A percentile compares a stretch with the other conserved stretches of the same genome.
Conservation (phyloP, 2,329 filamentous ascomycete species). For the Arachnopeziza araneosa region DNA sequence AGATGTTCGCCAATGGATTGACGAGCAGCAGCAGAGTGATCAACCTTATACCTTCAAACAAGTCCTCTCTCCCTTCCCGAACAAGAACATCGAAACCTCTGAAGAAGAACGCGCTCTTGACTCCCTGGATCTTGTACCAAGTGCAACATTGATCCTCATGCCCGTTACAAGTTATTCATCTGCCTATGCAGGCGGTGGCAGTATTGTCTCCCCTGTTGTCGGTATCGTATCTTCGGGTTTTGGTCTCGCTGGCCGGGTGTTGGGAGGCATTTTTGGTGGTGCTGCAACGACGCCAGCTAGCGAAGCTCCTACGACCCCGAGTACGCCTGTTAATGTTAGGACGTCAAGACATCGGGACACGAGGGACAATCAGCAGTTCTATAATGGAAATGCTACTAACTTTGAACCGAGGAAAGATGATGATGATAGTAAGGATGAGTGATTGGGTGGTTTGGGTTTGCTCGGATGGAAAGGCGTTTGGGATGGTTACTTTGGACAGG, state of each 20-base stretch:
- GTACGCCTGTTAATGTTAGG: conserved; percentile 38
- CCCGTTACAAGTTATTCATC: conserved; percentile 58
- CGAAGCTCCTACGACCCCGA: conserved; percentile 13
- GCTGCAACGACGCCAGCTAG: neutral
- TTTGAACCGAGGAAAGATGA: conserved; percentile 28
- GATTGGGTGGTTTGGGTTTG: neutral
- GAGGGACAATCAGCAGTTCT: conserved; percentile 63
- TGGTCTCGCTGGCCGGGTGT: conserved; percentile 35
- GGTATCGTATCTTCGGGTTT: conserved; percentile 35
- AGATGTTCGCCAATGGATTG: conserved; percentile 74
- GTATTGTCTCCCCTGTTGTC: conserved; percentile 32
- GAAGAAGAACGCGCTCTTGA: conserved; percentile 67
- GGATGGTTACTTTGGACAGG: neutral
- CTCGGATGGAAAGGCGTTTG: neutral
- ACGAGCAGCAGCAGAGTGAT: conserved; percentile 53
- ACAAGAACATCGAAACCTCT: conserved; percentile 63
- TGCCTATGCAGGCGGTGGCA: conserved; percentile 41
- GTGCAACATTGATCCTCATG: conserved; percentile 75
- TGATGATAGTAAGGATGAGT: conserved; percentile 21
- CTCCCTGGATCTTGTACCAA: conserved; percentile 69
- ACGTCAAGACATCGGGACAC: conserved; percentile 51
- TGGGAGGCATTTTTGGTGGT: conserved; percentile 38
- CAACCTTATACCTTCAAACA: conserved; percentile 79
- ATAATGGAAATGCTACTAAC: conserved; percentile 83
- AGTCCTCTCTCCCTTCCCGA: conserved; percentile 72